These are phyloP conservation scores for Stenogyne calaminthoides DNA, from an alignment of 305 asterid species.

Conservation along the genomic window DNA sequence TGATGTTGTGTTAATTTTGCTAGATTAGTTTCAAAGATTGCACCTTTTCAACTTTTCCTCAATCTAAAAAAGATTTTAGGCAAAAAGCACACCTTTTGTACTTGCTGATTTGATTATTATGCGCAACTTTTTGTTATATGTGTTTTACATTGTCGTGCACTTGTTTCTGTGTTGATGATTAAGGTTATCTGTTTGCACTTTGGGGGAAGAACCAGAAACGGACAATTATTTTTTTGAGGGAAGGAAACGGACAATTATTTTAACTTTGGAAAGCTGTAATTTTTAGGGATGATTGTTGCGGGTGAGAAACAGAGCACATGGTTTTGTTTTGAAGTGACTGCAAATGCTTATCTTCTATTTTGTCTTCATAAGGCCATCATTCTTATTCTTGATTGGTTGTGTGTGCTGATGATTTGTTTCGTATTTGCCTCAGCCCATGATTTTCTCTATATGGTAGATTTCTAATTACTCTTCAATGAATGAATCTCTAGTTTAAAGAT, in stretches of 20 bases:
- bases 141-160: slow-evolving; percentile 23
- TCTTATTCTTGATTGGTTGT: slow-evolving; percentile 43
- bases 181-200: slow-evolving; percentile 44
- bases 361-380: slow-evolving; percentile 34
- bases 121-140: slow-evolving; percentile 34
- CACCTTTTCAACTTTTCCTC: slow-evolving; percentile 51
- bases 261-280: slow-evolving; percentile 27
- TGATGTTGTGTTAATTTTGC: slow-evolving; percentile 16
- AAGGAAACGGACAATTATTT: slow-evolving; percentile 34
- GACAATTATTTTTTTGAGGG: slow-evolving; percentile 28
- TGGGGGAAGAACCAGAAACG: slow-evolving; percentile 43
- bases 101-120: slow-evolving; percentile 39
- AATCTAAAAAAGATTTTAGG: slow-evolving; percentile 30
- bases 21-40: slow-evolving; percentile 42
- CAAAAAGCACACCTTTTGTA: slow-evolving; percentile 32
- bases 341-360: slow-evolving; percentile 38
- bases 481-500: slow-evolving; percentile 48
- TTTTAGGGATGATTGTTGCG: slow-evolving; percentile 32
- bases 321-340: slow-evolving; percentile 32
- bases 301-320: slow-evolving; percentile 55
- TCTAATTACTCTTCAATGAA: slow-evolving; percentile 38
- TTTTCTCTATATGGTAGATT: slow-evolving; percentile 34
- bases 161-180: slow-evolving; percentile 44
- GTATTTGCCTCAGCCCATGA: slow-evolving; percentile 39
- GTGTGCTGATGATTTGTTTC: slow-evolving; percentile 39